Evolutionary conservation across 352 stramenopile genomes (phyloP), one percentile per base, ranked within the genome.

Genomic region (Aphanomyces euteiches): DNA sequence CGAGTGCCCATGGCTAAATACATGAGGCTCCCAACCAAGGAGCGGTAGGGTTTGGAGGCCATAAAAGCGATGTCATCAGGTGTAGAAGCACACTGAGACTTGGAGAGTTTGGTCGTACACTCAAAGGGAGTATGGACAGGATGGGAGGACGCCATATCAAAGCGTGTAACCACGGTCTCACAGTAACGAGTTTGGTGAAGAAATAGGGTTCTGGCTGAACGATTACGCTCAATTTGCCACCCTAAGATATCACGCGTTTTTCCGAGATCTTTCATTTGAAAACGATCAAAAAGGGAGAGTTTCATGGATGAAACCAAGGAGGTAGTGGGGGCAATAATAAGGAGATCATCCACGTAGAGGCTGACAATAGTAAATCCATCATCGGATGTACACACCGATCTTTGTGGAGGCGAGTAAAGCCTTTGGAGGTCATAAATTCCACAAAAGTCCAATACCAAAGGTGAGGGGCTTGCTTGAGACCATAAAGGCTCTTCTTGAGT

Each of bases 391-490:
- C 45, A 53, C 45, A 53, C 13, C 45, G 45, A 2, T 53, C 45
- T 53, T 53, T 53, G 2, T 53, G 45, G n/a, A 53, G 45, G 2
- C 1, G 45, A n/a, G 45, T n/a, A 19, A 53, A 53, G 2, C 45
- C 45, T n/a, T 53, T 15, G 13, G 45, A 15, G 45, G n/a, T 15
- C 45, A 53, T 53, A 53, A 53, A 53, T 19, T 53, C 45, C 1
- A 53, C 45, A 19, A 53, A 53, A n/a, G 45, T 53, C 45, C 45
- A 53, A 19, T 53, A 53, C 45, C 45, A 53, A n/a, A 53, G n/a
- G 45, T 1, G 45, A n/a, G 45, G 45, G 45, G 45, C 45, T 53
- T 53, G 45, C 2, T 53, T 53, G 45, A 53, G 45, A 15, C 45
- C 45, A 53, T 53, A 53, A 53, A 53, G 45, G 45, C 45, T 53